Percentiles rank a stretch among this genome's conserved stretches.
These are phyloP conservation scores for Crithidia acanthocephali DNA, from an alignment of 208 protist genomes.

Conservation along the genomic window DNA sequence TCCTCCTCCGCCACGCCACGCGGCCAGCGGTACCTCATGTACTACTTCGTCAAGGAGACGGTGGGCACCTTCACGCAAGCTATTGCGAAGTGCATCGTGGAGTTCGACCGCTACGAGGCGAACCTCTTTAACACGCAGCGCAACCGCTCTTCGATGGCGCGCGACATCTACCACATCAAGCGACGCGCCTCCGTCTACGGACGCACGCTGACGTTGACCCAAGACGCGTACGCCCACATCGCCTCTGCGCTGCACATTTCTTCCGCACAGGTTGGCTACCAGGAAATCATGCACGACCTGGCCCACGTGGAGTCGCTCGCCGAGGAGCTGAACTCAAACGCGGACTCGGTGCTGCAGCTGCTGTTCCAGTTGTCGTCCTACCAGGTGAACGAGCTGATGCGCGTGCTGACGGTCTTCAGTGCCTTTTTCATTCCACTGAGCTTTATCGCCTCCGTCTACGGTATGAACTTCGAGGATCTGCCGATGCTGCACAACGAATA, in stretches of 20 bases:
- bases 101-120: slow-evolving; percentile 81
- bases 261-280: slow-evolving; percentile 59
- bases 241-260: slow-evolving; percentile 47
- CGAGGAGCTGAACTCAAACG: slow-evolving; percentile 77
- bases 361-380: slow-evolving; percentile 86
- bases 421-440: slow-evolving; percentile 88
- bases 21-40: slow-evolving; percentile 42
- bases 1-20: neutral
- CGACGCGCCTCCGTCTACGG: slow-evolving; percentile 77
- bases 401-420: slow-evolving; percentile 84
- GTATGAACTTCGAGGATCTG: slow-evolving; percentile 87
- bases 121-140: slow-evolving; percentile 56
- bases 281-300: slow-evolving; percentile 75
- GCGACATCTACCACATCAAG: slow-evolving; percentile 86
- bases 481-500: slow-evolving; percentile 52
- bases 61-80: slow-evolving; percentile 64
- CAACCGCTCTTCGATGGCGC: slow-evolving; percentile 59
- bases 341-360: slow-evolving; percentile 74
- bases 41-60: slow-evolving; percentile 74
- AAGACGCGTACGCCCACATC: slow-evolving; percentile 73
- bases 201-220: slow-evolving; percentile 65
- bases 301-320: slow-evolving; percentile 69
- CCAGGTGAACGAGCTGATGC: slow-evolving; percentile 89
- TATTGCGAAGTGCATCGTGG: slow-evolving; percentile 66
- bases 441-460: slow-evolving; percentile 84